Evolutionary conservation across 176 grass and related monocot species (phyloP), one percentile per base, ranked within the genome.

Genomic region (Cenchrus purpureus): DNA sequence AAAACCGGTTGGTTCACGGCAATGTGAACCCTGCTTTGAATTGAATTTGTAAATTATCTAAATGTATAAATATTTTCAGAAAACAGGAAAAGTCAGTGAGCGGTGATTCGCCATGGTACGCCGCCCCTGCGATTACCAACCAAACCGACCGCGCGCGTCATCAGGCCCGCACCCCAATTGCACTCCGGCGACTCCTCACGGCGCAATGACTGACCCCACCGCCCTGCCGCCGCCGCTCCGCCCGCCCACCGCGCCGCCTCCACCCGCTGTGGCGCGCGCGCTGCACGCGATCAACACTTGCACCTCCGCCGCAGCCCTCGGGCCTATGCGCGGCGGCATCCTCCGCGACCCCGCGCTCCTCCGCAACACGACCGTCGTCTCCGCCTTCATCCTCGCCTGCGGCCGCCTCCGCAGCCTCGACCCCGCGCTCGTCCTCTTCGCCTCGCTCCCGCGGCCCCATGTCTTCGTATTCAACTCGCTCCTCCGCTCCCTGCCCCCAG

Each of bases 391-490:
- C 74, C 88, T 90, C 79, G 79, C 88, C 42, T 83, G 88, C 88
- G 79, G 88, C 58, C 79, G 88, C 84, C 88, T 90, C 88, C 85
- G 68, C 37, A 71, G 84, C 63, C 77, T 90, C 59, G 74, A 66
- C 82, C 85, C 88, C 16, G 82, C 88, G 32, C 82, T 95, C 76
- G 84, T 58, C 44, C 70, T 92, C 85, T 91, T 90, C 64, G 68
- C 83, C 66, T 87, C 84, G 57, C 86, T 90, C 71, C 86, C 80
- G 15, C 74, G 83, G 53, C 90, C 83, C 19, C 82, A 86, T 40
- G 88, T 92, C 2, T 89, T 90, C 88, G 45, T 87, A 6, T 86
- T 90, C 85, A 90, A 89, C 74, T 77, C 93, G 76, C 67, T 92
- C 58, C 78, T 87, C 76, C 79, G 88, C 76, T 87, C 90, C 65